These are phyloP conservation scores for Huntiella decipiens DNA, from an alignment of 2,329 filamentous ascomycete genomes.

Conservation along the genomic window DNA sequence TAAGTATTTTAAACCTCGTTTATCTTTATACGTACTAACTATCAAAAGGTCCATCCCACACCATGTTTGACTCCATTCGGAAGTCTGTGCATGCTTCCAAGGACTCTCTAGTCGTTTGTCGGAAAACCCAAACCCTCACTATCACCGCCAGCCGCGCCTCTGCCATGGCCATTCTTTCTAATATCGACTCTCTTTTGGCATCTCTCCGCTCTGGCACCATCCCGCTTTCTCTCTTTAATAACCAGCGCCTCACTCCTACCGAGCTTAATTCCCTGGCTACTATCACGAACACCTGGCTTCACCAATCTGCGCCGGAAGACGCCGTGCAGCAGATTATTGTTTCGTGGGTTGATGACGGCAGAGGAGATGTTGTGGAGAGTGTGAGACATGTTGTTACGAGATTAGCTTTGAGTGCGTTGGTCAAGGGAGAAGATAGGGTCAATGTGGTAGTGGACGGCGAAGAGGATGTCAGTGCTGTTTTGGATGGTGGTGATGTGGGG, in stretches of 20 bases:
- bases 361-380: slow-evolving; percentile 1
- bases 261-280: slow-evolving; percentile 17
- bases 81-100: neutral
- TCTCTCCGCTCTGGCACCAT: slow-evolving; percentile 16
- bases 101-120: no score
- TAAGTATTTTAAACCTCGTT: slow-evolving; percentile 17
- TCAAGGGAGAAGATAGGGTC: neutral
- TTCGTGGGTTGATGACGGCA: slow-evolving; percentile 6
- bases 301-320: neutral
- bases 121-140: neutral
- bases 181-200: slow-evolving; percentile 18
- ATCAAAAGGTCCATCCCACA: slow-evolving; percentile 1
- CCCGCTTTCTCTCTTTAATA: slow-evolving; percentile 13
- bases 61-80: slow-evolving; percentile 16
- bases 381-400: slow-evolving; percentile 10
- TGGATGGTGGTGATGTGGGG: slow-evolving; percentile 5
- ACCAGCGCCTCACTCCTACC: slow-evolving; percentile 11
- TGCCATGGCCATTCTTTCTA: slow-evolving; percentile 18
- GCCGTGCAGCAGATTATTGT: slow-evolving; percentile 4
- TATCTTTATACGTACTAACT: neutral
- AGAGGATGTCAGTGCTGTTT: neutral
- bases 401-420: slow-evolving; percentile 5
- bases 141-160: slow-evolving; percentile 10
- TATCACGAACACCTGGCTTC: slow-evolving; percentile 18
- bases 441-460: neutral